Evolutionary conservation across 73 alveolate species (phyloP).

Genomic region (Paramecium pentaurelia): DNA sequence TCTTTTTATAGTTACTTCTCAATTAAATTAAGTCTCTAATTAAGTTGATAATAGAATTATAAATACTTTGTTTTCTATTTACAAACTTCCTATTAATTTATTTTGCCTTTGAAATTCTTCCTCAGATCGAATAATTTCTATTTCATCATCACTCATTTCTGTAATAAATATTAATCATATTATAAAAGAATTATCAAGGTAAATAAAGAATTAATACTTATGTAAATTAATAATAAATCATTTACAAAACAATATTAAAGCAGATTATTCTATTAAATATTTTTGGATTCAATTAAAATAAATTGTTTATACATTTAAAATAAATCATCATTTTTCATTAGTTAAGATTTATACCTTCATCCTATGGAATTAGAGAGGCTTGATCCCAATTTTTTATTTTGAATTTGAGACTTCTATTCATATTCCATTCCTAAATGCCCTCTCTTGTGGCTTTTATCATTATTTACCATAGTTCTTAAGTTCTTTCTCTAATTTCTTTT

Average conservation of each 20-base stretch:
- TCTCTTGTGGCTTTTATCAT: neutral
- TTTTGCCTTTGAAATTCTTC: neutral
- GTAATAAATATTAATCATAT: neutral
- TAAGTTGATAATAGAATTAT: neutral
- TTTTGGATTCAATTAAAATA: neutral
- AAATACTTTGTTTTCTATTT: neutral
- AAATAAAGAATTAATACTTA: neutral
- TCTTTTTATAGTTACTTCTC: neutral
- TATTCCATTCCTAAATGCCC: neutral
- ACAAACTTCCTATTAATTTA: neutral
- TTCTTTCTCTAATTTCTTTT: neutral
- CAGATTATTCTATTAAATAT: neutral
- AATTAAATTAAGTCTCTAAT: neutral
- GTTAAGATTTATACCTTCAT: neutral
- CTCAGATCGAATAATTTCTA: neutral
- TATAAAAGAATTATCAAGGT: neutral
- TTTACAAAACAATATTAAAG: neutral
- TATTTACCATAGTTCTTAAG: neutral
- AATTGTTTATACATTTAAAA: neutral
- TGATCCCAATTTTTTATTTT: neutral
- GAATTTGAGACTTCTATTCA: neutral
- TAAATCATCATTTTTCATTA: neutral
- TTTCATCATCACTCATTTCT: slow-evolving; percentile 13
- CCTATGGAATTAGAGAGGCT: neutral
- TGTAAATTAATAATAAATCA: neutral